Evolutionary conservation across 2,329 filamentous ascomycete species (phyloP), one percentile per base, ranked within the genome.

Genomic region (Bisporella sp.): DNA sequence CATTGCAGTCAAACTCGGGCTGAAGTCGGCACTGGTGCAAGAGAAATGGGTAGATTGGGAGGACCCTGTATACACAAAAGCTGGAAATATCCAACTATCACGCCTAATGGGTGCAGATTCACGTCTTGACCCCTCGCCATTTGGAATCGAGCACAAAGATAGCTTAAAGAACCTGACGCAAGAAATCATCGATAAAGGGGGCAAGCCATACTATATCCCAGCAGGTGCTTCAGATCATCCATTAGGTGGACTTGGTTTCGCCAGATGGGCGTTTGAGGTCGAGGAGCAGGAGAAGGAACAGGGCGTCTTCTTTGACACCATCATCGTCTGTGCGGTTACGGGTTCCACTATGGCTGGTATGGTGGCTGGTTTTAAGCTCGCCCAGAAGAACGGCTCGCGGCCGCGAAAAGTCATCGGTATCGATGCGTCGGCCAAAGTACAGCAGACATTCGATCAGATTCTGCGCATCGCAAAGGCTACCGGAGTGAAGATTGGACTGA

Each of bases 301-400:
- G 29, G 81, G 79, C 0, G 61, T 85, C 9, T 84, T 84, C 64
- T 88, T 86, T 64, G 81, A 85, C 59, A 82, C 77, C 1, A 62
- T 88, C 6, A 68, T 88, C 48, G 84, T 86, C 6, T 87, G 84
- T 63, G 82, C 81, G n/a, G 85, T 87, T 1, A 87, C 84, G 0
- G 85, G 85, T 4, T 82, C 77, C 5, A 88, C 85, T 1, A 75
- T 86, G 63, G 85, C 79, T 1, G 85, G 85, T 6, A 85, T 89
- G 73, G 73, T 89, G 6, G 84, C 84, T 0, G 85, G 85, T 0
- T 87, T 87, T 66, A 86, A 85, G 69, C 70, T 85, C 29, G 68
- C 76, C 2, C 72, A 84, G 66, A 72, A 8, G 8, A 8, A 9
- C 35, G 8, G 8, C 35, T 66, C 61, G 67, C 68, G 56, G 69